A percentile compares a stretch with the other conserved stretches of the same genome.
phyloP scores from a whole-genome alignment of 139 green algal species.

The Volvox reticuliferus region DNA sequence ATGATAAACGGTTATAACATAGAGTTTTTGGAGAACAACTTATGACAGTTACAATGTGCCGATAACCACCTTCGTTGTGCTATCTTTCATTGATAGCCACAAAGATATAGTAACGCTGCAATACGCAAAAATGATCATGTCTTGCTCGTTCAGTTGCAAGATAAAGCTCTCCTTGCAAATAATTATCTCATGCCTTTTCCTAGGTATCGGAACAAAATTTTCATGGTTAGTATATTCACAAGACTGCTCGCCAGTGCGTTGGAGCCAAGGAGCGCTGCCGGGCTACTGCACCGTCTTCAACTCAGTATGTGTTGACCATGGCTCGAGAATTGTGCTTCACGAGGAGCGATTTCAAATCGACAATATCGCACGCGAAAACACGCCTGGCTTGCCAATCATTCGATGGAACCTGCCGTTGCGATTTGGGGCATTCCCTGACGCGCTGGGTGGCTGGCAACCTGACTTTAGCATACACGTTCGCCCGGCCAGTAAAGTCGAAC shows the following conservation, averaged over 20 bases:
- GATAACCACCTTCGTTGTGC: no score
- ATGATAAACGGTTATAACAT: no score
- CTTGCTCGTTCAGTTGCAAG: no score
- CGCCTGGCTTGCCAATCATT: neutral
- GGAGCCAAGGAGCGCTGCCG: neutral
- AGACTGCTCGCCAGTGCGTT: neutral
- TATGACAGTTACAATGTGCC: no score
- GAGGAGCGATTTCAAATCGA: slow-evolving; percentile 22
- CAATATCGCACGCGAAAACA: slow-evolving; percentile 5
- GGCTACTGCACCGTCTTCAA: neutral
- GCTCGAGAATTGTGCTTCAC: neutral
- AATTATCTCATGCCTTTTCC: no score
- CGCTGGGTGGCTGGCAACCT: slow-evolving; percentile 12
- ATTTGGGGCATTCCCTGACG: neutral
- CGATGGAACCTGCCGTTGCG: neutral
- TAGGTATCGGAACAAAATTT: neutral
- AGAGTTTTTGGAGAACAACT: no score
- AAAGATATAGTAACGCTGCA: no score
- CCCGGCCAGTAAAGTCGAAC: slow-evolving; percentile 26
- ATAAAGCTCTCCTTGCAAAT: no score
- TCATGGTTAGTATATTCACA: neutral
- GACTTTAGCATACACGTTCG: neutral
- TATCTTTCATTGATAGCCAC: no score
- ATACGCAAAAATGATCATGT: no score
- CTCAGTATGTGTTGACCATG: slow-evolving; percentile 10